These are phyloP conservation scores for Phytophthora palmivora DNA, from an alignment of 352 stramenopile species.

Conservation along the genomic window DNA sequence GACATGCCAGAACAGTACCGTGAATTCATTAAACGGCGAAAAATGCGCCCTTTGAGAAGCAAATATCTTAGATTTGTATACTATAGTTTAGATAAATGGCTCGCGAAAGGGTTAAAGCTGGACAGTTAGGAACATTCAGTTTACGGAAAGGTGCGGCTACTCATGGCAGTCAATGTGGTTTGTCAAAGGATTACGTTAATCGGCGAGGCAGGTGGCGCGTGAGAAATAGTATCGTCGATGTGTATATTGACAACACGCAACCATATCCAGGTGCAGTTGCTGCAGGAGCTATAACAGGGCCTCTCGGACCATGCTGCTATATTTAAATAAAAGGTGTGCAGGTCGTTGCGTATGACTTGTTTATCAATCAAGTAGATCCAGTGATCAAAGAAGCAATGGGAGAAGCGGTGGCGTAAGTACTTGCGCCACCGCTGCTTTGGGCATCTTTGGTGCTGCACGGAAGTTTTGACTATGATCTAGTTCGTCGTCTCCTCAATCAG, in stretches of 20 bases:
- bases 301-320: neutral
- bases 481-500: neutral
- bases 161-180: neutral
- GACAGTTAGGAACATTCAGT: neutral
- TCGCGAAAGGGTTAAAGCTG: neutral
- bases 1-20: no score
- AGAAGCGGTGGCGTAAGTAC: neutral
- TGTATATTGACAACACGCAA: no score
- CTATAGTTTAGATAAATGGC: no score
- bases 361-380: neutral
- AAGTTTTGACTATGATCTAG: conserved; percentile 3
- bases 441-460: neutral
- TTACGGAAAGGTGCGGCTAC: neutral
- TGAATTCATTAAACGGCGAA: no score
- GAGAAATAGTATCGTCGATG: neutral
- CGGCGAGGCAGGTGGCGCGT: neutral
- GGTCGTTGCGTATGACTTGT: neutral
- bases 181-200: neutral
- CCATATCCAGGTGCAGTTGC: neutral
- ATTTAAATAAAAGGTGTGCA: neutral
- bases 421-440: conserved; percentile 1
- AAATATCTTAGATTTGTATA: no score
- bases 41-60: no score
- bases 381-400: conserved; percentile 1
- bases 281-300: neutral